Base-by-base conservation (phyloP, 768 basidiomycete genomes). In the Tulasnella sp. region DNA sequence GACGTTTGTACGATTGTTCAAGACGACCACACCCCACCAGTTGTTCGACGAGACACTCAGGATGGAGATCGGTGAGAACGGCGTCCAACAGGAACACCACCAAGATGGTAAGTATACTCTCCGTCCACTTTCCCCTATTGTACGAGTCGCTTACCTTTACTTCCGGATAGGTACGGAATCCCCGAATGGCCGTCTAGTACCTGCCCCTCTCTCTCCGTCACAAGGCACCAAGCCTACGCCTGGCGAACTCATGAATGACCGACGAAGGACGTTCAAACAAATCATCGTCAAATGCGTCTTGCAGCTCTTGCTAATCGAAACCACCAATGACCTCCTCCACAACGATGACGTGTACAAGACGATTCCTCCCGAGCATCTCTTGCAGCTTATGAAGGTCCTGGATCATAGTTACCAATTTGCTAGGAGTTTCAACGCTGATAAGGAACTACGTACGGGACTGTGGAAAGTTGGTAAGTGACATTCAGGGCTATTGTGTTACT, bases 271-370 rank as follows among this genome's bases (percentile, higher is more conserved):
- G 55, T 99, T 99, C 81, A 87, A 91, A 67, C 96, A 98, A 69
- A 98, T 99, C 70, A 98, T 99, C 60, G 92, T 97, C 62, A 98
- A 98, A 84, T 99, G 96, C 68, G 96, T 99, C 19, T 78, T 99
- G 29, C 96, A 99, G 65, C 72, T 99, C 19, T 75, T 98, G 53
- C 77, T 99, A 35, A 98, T 99, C 62, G 96, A 99, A 72, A 98
- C 89, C 6, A 94, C 93, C 2, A 92, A 91, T 65, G 96, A 98
- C 63, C 75, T 99, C 21, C 76, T 99, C 31, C 86, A 91, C 59
- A 97, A 94, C 65, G 77, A 89, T 59, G 81, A 85, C 37, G 87
- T 99, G 43, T 98, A 98, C 72, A 77, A 74, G 43, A 89, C 85
- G 3, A 98, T 98, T 63, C 96, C 96, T 35, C 89, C 96, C 0